phyloP scores from a whole-genome alignment of 768 basidiomycete genomes.

The Hortiboletus campestris region DNA sequence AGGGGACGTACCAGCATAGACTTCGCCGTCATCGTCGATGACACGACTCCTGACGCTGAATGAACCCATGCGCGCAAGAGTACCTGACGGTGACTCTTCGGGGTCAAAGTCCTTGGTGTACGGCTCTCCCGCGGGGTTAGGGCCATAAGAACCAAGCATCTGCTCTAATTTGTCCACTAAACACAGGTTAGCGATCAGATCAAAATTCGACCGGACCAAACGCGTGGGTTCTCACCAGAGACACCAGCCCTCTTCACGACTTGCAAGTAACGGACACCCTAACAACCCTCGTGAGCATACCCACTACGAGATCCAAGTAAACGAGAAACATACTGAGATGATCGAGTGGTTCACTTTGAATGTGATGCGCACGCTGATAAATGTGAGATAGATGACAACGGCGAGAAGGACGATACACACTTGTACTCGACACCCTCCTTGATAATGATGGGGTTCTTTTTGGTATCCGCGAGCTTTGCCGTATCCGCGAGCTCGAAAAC shows the following conservation, averaged over 20 bases:
- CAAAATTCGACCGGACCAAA: background rate
- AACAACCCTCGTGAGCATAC: conserved; percentile 22
- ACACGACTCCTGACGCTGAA: conserved; percentile 82
- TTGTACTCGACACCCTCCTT: conserved; percentile 90
- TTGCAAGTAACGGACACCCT: conserved; percentile 87
- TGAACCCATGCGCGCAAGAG: conserved; percentile 77
- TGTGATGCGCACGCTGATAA: conserved; percentile 65
- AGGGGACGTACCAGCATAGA: conserved; percentile 66
- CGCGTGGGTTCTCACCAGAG: conserved; percentile 48
- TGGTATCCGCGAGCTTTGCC: conserved; percentile 47
- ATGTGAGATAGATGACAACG: conserved; percentile 2
- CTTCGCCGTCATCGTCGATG: conserved; percentile 79
- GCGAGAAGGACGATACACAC: conserved; percentile 36
- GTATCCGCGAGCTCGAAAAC: conserved; percentile 60
- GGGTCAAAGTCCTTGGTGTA: conserved; percentile 77
- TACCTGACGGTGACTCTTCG: conserved; percentile 73
- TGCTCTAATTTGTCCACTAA: conserved; percentile 88
- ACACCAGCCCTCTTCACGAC: conserved; percentile 79
- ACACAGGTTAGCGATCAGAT: conserved; percentile 3
- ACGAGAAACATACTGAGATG: conserved; percentile 56
- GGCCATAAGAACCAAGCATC: conserved; percentile 95
- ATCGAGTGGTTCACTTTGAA: conserved; percentile 91
- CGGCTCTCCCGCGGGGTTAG: conserved; percentile 57
- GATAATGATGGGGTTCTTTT: conserved; percentile 76
- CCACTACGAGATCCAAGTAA: background rate